Conservation (phyloP, 441 rosid genomes). For the Brassica balearica region DNA sequence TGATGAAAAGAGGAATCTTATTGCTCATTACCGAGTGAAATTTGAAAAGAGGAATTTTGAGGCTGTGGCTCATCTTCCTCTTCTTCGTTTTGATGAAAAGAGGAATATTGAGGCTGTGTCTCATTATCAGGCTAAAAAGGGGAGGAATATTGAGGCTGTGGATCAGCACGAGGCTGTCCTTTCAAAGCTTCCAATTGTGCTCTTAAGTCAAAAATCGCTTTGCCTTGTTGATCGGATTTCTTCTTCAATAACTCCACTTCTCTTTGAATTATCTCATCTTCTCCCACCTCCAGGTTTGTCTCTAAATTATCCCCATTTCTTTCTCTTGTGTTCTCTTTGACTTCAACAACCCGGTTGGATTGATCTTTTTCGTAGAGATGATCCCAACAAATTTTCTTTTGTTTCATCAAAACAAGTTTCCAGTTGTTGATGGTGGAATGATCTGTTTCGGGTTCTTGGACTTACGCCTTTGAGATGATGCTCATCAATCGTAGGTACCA, state of each 20-base stretch:
- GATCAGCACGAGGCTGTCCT: background rate
- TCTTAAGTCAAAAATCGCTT: background rate
- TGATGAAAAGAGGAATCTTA: background rate
- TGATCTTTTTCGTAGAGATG: background rate
- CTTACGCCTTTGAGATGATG: slow-evolving; percentile 7
- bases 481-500: slow-evolving; percentile 2
- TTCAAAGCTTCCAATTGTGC: background rate
- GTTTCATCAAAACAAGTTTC: slow-evolving; percentile 3
- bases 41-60: background rate
- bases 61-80: background rate
- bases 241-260: background rate
- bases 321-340: slow-evolving; percentile 3
- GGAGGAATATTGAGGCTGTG: background rate
- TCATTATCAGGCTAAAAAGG: background rate
- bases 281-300: slow-evolving; percentile 6
- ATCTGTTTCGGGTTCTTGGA: slow-evolving; percentile 11
- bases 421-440: slow-evolving; percentile 11
- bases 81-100: background rate
- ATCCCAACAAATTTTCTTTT: background rate
- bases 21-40: too few relatives aligned
- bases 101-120: too few relatives aligned
- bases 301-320: background rate
- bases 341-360: slow-evolving; percentile 1
- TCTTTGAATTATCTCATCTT: background rate
- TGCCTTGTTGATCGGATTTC: background rate